A percentile compares a stretch with the other conserved stretches of the same genome.
phyloP scores from a whole-genome alignment of 305 asterid genomes.

The Fraxinus xanthoxyloides region DNA sequence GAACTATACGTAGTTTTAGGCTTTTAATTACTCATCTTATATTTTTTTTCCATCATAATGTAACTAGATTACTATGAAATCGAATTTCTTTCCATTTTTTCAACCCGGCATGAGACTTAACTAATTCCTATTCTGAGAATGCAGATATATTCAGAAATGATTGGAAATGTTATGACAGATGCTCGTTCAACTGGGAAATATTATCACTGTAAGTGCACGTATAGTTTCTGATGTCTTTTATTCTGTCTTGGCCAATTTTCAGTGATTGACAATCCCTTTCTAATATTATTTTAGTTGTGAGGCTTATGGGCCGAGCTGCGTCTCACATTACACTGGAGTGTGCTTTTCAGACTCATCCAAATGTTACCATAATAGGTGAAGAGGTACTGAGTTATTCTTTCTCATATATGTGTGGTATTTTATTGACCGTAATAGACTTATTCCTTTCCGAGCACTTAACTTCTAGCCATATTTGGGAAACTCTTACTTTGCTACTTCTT shows the following conservation, averaged over 20 bases:
- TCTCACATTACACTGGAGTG: constrained; percentile 68
- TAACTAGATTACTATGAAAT: background rate
- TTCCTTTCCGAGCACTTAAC: background rate
- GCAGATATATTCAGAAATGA: constrained; percentile 85
- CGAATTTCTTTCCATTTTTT: background rate
- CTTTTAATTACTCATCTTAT: background rate
- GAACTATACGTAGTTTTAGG: background rate
- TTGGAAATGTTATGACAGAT: constrained; percentile 78
- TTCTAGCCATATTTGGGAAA: background rate
- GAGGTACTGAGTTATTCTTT: constrained; percentile 39
- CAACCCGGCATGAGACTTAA: background rate
- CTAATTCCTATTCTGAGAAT: background rate
- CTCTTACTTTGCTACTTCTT: background rate
- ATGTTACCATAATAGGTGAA: constrained; percentile 62
- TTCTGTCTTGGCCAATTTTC: background rate
- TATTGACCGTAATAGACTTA: background rate
- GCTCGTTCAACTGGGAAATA: constrained; percentile 83
- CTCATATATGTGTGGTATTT: background rate
- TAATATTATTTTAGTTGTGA: constrained; percentile 35
- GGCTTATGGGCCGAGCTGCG: constrained; percentile 75
- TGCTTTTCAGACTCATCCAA: constrained; percentile 65
- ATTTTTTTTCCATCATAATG: background rate
- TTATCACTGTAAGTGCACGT: constrained; percentile 55
- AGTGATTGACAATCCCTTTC: background rate
- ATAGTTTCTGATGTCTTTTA: background rate